These are phyloP conservation scores for Syzygium aqueum DNA, from an alignment of 345 rosid genomes.

Conservation along the genomic window DNA sequence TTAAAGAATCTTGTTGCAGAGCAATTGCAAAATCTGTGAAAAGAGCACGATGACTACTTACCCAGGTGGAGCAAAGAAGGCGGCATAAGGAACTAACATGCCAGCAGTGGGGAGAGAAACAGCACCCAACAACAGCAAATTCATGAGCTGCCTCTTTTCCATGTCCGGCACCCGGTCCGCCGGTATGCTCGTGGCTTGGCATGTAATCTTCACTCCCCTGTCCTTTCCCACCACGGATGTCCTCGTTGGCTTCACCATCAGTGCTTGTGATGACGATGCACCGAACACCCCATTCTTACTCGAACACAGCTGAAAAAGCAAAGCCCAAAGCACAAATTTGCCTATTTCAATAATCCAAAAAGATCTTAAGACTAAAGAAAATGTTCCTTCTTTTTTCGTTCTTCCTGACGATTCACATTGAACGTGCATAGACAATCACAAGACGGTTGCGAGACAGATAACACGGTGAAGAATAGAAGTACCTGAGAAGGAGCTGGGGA, in stretches of 20 bases:
- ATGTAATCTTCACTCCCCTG: conserved; percentile 31
- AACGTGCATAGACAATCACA: neutral
- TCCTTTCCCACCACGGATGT: conserved; percentile 32
- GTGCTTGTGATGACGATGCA: conserved; percentile 36
- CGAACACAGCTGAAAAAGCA: conserved; percentile 49
- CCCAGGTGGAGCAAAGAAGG: conserved; percentile 83
- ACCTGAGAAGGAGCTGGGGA: conserved; percentile 71
- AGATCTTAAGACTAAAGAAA: neutral
- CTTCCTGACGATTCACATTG: neutral
- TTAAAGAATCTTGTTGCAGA: neutral
- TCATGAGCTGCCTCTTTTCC: conserved; percentile 84
- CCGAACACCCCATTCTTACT: conserved; percentile 45
- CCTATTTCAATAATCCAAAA: neutral
- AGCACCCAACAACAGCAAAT: conserved; percentile 78
- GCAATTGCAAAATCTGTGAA: neutral
- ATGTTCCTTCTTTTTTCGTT: neutral
- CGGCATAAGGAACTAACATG: conserved; percentile 76
- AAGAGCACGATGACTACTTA: conserved; percentile 9
- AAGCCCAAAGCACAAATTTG: neutral
- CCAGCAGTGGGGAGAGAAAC: conserved; percentile 73
- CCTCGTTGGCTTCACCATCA: conserved; percentile 51
- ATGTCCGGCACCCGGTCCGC: conserved; percentile 90
- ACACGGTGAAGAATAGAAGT: neutral
- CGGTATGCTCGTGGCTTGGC: conserved; percentile 68
- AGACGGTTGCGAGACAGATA: neutral